A percentile compares a stretch with the other conserved stretches of the same genome.
phyloP scores from a whole-genome alignment of 441 rosid genomes.

The California macrophylla region DNA sequence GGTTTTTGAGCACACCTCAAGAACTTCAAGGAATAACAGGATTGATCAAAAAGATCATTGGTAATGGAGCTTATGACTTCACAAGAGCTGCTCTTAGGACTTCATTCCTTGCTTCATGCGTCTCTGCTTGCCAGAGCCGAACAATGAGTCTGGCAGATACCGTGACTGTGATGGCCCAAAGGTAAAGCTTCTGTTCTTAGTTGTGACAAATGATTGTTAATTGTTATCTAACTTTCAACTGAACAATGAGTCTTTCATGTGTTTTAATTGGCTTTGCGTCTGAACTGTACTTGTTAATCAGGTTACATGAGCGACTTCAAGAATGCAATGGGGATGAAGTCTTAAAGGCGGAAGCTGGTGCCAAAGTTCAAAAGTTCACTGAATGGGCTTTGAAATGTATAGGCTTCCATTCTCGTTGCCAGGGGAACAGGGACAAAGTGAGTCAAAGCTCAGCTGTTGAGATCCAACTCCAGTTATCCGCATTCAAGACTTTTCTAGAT shows the following conservation, averaged over 20 bases:
- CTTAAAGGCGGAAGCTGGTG: constrained; percentile 84
- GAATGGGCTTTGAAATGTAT: constrained; percentile 95
- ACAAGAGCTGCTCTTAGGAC: constrained; percentile 91
- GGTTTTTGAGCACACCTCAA: constrained; percentile 69
- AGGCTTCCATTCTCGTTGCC: constrained; percentile 82
- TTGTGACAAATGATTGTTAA: neutral
- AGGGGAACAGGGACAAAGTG: constrained; percentile 51
- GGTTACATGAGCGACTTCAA: constrained; percentile 88
- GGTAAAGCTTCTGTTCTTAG: constrained; percentile 31
- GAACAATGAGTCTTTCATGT: too few species aligned
- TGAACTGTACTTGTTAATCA: constrained; percentile 26
- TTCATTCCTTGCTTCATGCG: constrained; percentile 89
- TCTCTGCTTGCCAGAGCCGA: constrained; percentile 86
- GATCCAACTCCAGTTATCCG: constrained; percentile 75
- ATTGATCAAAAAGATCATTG: constrained; percentile 59
- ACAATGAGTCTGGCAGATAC: constrained; percentile 82
- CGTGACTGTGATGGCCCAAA: constrained; percentile 80
- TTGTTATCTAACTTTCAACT: too few species aligned
- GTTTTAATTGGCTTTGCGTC: neutral
- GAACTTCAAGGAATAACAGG: constrained; percentile 59
- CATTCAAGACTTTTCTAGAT: constrained; percentile 86
- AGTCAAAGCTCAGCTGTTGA: constrained; percentile 60
- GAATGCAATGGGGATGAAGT: constrained; percentile 86
- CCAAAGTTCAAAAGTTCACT: constrained; percentile 83
- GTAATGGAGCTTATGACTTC: constrained; percentile 83